A percentile compares a stretch with the other conserved stretches of the same genome.
Conservation (phyloP, 257 asterid species). For the Apocynum venetum region DNA sequence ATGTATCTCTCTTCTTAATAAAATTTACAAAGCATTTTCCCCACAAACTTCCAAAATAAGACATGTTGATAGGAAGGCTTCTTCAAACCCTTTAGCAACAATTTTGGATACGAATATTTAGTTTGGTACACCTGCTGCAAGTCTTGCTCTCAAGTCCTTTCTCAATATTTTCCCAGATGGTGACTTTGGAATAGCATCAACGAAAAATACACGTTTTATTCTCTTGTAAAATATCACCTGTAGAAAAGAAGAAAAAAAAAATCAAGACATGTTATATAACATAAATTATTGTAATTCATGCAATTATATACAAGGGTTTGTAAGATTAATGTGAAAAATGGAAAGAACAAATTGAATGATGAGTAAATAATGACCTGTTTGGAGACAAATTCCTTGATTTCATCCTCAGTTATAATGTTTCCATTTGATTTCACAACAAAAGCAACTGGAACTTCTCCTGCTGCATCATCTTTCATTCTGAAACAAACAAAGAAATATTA, state of each 20-base stretch:
- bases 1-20: no score
- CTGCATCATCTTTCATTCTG: constrained; percentile 80
- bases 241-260: background rate
- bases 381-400: constrained; percentile 67
- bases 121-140: constrained; percentile 34
- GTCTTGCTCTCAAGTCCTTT: constrained; percentile 77
- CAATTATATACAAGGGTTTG: no score
- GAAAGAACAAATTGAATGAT: background rate
- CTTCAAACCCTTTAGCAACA: background rate
- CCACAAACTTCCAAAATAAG: no score
- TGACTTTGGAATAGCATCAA: constrained; percentile 70
- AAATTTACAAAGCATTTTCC: no score
- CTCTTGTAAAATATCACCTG: constrained; percentile 92
- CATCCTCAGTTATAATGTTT: constrained; percentile 54
- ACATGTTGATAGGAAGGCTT: background rate
- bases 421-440: constrained; percentile 67
- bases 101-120: background rate
- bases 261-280: background rate
- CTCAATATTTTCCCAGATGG: constrained; percentile 93
- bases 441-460: constrained; percentile 95
- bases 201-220: constrained; percentile 60
- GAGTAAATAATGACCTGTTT: constrained; percentile 42
- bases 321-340: no score
- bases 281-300: background rate
- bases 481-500: background rate